phyloP scores from a whole-genome alignment of 768 basidiomycete species.

The Fomitopsis pulvina region DNA sequence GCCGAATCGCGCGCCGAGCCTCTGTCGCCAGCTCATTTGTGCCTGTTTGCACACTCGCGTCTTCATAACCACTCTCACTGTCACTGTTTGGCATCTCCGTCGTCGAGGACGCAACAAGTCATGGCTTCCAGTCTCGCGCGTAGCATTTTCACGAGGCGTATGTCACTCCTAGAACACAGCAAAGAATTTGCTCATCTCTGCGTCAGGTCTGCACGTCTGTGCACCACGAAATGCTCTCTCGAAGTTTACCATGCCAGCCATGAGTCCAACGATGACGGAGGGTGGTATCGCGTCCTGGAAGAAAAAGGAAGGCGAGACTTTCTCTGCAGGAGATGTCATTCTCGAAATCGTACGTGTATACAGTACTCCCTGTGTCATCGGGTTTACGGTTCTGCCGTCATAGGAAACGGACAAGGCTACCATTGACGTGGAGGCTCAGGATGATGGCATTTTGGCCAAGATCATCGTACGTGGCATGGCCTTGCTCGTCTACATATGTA shows the following conservation, averaged over 20 bases:
- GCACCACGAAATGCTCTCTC: conserved; percentile 71
- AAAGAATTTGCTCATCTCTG: conserved; percentile 1
- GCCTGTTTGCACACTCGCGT: conserved; percentile 18
- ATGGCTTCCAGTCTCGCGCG: conserved; percentile 66
- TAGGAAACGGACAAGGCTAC: conserved; percentile 99
- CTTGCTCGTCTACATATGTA: background rate
- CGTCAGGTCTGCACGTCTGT: conserved; percentile 76
- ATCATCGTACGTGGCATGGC: conserved; percentile 65
- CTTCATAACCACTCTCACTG: conserved; percentile 16
- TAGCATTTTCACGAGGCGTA: conserved; percentile 55
- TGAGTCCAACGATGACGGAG: conserved; percentile 99
- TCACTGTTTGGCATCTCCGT: conserved; percentile 19
- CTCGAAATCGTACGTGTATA: conserved; percentile 80
- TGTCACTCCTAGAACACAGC: conserved; percentile 17
- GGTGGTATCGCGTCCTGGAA: conserved; percentile 98
- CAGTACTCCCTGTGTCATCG: conserved; percentile 1
- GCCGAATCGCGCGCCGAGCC: conserved; percentile 11
- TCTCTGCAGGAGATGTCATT: conserved; percentile 85
- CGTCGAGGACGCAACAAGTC: conserved; percentile 19
- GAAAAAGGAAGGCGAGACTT: conserved; percentile 91
- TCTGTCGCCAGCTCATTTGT: conserved; percentile 15
- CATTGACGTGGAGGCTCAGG: conserved; percentile 98
- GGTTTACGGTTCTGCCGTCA: conserved; percentile 6
- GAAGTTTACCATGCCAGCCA: conserved; percentile 94
- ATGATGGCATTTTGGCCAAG: conserved; percentile 94